A percentile compares a stretch with the other conserved stretches of the same genome.
Conservation (phyloP, 169 alveolate species). For the Plasmodium malariae region DNA sequence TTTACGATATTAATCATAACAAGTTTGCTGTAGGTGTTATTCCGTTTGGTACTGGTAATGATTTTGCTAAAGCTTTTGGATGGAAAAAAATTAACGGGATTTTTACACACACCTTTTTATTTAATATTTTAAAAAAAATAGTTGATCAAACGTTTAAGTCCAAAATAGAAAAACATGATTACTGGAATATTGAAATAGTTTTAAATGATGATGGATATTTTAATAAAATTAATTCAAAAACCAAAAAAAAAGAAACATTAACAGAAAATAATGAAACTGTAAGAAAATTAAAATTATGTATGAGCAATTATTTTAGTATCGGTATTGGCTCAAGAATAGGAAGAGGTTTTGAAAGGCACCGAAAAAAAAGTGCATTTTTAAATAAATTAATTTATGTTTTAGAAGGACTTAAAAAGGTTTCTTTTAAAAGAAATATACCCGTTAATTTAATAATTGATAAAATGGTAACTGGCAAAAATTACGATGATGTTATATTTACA, state of each 20-base stretch:
- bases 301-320: constrained; percentile 94
- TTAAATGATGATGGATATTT: constrained; percentile 90
- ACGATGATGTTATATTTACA: constrained; percentile 77
- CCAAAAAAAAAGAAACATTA: constrained; percentile 83
- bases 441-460: constrained; percentile 81
- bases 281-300: constrained; percentile 64
- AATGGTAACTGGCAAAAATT: constrained; percentile 79
- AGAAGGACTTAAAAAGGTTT: constrained; percentile 90
- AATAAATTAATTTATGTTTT: constrained; percentile 82
- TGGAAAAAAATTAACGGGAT: constrained; percentile 89
- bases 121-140: constrained; percentile 86
- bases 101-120: constrained; percentile 85
- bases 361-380: constrained; percentile 84
- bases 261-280: constrained; percentile 47
- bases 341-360: constrained; percentile 92
- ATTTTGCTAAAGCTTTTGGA: constrained; percentile 93
- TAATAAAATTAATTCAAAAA: constrained; percentile 83
- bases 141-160: constrained; percentile 87
- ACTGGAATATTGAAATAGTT: constrained; percentile 91
- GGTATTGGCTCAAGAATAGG: constrained; percentile 96
- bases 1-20: constrained; percentile 83
- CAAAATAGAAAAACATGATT: constrained; percentile 88
- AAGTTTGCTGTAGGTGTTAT: constrained; percentile 90
- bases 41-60: constrained; percentile 98
- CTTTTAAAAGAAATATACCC: constrained; percentile 76